phyloP scores from a whole-genome alignment of 1,139 yeast genomes.

The Saccharomyces hybrid region DNA sequence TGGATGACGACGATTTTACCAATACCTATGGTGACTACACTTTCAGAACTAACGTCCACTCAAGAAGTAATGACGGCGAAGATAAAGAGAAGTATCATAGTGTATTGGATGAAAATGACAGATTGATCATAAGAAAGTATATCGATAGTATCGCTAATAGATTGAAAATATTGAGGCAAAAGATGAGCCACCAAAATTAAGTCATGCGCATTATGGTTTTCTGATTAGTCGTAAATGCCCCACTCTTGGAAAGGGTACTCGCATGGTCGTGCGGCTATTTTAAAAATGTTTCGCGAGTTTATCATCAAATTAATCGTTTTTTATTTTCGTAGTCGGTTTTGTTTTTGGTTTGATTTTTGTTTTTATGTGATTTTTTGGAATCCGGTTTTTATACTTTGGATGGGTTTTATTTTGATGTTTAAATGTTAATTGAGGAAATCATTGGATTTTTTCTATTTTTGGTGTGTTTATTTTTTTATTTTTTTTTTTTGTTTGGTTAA shows the following conservation, averaged over 20 bases:
- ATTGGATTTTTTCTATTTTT: neutral
- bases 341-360: neutral
- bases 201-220: neutral
- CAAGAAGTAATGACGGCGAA: neutral
- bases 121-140: conserved; percentile 66
- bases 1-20: conserved; percentile 35
- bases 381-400: neutral
- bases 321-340: neutral
- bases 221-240: too few relatives aligned
- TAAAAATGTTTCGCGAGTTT: neutral
- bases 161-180: conserved; percentile 47
- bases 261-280: too few relatives aligned
- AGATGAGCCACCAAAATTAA: conserved; percentile 11
- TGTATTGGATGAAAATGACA: conserved; percentile 61
- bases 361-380: neutral
- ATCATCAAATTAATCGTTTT: neutral
- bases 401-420: neutral
- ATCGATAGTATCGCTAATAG: conserved; percentile 68
- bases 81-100: neutral
- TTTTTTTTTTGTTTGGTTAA: neutral
- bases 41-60: neutral
- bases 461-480: too few relatives aligned
- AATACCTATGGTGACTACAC: neutral
- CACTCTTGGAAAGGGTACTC: too few relatives aligned
- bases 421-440: neutral